Conservation (phyloP, 805 yeast species). For the Saccharomycopsis lassenensis region DNA sequence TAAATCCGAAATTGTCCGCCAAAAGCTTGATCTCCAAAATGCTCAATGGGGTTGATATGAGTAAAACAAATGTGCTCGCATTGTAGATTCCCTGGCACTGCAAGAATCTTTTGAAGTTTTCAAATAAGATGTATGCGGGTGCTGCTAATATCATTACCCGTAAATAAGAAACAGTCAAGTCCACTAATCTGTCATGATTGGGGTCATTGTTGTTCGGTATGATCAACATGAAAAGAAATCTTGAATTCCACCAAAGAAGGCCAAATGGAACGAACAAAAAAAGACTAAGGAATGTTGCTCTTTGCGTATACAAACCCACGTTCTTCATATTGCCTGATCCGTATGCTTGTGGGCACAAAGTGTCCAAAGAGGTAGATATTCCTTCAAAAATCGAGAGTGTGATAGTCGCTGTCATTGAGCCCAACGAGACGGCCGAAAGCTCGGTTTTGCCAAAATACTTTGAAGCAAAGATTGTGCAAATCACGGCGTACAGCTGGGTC, state of each 20-base stretch:
- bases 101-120: constrained; percentile 67
- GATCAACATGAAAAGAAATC: constrained; percentile 27
- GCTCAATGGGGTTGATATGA: constrained; percentile 46
- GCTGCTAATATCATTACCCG: constrained; percentile 53
- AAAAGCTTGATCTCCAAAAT: constrained; percentile 41
- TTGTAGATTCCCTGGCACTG: constrained; percentile 84
- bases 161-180: constrained; percentile 47
- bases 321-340: constrained; percentile 62
- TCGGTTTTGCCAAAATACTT: constrained; percentile 62
- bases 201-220: too few species aligned
- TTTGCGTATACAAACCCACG: constrained; percentile 67
- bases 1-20: constrained; percentile 53
- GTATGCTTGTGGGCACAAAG: constrained; percentile 76
- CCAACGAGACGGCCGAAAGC: constrained; percentile 74
- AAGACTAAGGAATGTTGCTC: constrained; percentile 56
- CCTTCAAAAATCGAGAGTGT: constrained; percentile 77
- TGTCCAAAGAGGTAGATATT: constrained; percentile 70
- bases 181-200: constrained; percentile 50
- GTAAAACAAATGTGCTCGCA: constrained; percentile 64
- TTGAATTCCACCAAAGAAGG: constrained; percentile 57
- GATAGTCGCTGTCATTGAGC: constrained; percentile 74
- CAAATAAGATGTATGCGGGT: constrained; percentile 72
- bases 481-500: constrained; percentile 66
- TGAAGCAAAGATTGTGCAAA: constrained; percentile 77
- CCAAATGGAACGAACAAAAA: constrained; percentile 39